Conservation (phyloP, 2,329 filamentous ascomycete genomes). For the Exophiala lecanii-corni region DNA sequence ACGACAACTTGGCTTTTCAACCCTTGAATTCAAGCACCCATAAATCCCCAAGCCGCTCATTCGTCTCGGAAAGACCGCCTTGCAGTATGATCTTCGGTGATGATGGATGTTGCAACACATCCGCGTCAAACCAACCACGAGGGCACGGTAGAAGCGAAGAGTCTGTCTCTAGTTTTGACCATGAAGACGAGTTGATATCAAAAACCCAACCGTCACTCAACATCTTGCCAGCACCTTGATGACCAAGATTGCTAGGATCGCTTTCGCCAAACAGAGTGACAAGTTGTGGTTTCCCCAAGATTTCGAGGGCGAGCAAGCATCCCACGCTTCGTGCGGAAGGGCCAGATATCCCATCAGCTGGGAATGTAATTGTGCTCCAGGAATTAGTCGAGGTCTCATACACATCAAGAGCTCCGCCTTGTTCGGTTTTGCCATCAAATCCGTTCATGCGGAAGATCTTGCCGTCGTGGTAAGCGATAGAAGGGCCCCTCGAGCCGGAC, state of each 20-base stretch:
- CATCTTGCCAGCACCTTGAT: constrained; percentile 55
- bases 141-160: constrained; percentile 33
- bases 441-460: constrained; percentile 76
- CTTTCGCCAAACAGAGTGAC: constrained; percentile 52
- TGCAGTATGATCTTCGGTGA: constrained; percentile 40
- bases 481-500: constrained; percentile 62
- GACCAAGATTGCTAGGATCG: constrained; percentile 50
- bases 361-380: constrained; percentile 37
- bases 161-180: constrained; percentile 31
- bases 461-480: constrained; percentile 60
- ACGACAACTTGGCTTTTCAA: too few species aligned
- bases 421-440: constrained; percentile 65
- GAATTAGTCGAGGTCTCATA: constrained; percentile 36
- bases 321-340: constrained; percentile 50
- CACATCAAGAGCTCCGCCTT: constrained; percentile 68
- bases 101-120: constrained; percentile 31
- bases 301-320: constrained; percentile 39
- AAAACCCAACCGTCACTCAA: constrained; percentile 49
- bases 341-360: constrained; percentile 42
- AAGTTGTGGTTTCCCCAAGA: constrained; percentile 35
- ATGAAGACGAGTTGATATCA: constrained; percentile 32
- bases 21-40: constrained; percentile 38
- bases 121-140: constrained; percentile 53
- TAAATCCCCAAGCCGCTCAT: constrained; percentile 47
- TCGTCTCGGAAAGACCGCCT: constrained; percentile 50